Evolutionary conservation across 805 yeast species (phyloP), one percentile per base, ranked within the genome.

Genomic region (Ogataea minuta): DNA sequence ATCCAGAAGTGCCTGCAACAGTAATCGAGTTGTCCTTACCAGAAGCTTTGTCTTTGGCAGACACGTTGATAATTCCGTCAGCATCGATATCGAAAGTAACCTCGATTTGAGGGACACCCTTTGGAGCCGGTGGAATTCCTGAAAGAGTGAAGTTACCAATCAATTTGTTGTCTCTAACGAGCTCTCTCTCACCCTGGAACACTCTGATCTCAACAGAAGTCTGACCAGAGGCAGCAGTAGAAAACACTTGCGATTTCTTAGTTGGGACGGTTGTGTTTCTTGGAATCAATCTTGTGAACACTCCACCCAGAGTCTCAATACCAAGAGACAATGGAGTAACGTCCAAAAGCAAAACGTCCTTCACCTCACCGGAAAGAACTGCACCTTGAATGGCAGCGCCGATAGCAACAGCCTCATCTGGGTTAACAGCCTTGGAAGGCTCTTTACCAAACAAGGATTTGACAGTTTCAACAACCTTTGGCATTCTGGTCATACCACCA

Each of bases 171-270:
- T 89, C 97, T 74, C 95, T 84, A 61, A 91, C 95, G 63, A 90
- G 81, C 74, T 89, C 96, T 78, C 97, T 86, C 79, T 89, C 97
- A 77, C 97, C 97, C 76, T 89, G 96, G 96, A 87, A 90, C 46
- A 89, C 97, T 74, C 96, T 84, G 72, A 89, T 89, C 76, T 88
- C 95, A 56, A 88, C 95, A 57, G 95, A 84, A 51, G 96, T 88
- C 77, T 88, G 96, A 66, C 96, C 96, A 57, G 91, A 84, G 52
- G 95, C 89, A 50, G 96, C 96, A 58, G 96, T 88, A 39, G 95
- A 87, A 84, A 90, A 89, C 60, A 89, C 81, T 75, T 89, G 96
- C 34, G 95, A 85, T 74, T 89, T 89, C 80, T 88, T 87, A 58
- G 96, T 88, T 68, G 97, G 97, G 53, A 89, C 88, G 49, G 97